phyloP scores from a whole-genome alignment of 805 yeast species.

The Suhomyces xylopsoci region DNA sequence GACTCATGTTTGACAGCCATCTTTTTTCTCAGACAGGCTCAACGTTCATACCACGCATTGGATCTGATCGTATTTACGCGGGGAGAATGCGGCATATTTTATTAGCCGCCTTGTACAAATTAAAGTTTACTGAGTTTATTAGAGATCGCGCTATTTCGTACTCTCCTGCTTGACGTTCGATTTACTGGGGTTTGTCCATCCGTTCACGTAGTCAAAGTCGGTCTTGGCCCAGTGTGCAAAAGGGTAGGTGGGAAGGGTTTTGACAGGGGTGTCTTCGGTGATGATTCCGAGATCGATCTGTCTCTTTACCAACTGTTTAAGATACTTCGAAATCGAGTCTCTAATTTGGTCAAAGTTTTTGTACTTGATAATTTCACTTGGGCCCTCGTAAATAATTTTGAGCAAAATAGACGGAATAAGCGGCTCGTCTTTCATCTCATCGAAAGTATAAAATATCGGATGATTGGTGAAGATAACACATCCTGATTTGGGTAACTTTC shows the following conservation, averaged over 20 bases:
- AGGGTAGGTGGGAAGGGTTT: conserved; percentile 59
- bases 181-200: conserved; percentile 38
- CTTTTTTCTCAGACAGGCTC: background rate
- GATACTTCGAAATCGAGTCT: conserved; percentile 56
- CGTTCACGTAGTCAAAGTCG: conserved; percentile 37
- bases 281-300: conserved; percentile 59
- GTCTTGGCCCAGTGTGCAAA: conserved; percentile 56
- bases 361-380: conserved; percentile 61
- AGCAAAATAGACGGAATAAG: conserved; percentile 71
- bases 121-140: background rate
- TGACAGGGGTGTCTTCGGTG: conserved; percentile 51
- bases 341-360: conserved; percentile 58
- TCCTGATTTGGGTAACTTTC: conserved; percentile 60
- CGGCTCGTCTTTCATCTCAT: conserved; percentile 76
- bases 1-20: background rate
- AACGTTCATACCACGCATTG: background rate
- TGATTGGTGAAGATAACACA: conserved; percentile 75
- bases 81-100: background rate
- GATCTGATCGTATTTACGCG: background rate
- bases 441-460: conserved; percentile 74
- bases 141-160: background rate
- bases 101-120: background rate
- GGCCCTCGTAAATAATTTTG: conserved; percentile 63
- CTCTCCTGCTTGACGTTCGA: conserved; percentile 13
- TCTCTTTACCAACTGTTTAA: conserved; percentile 54